These are phyloP conservation scores for Jaminaea rosea DNA, from an alignment of 1,284 basidiomycete species.

Conservation along the genomic window DNA sequence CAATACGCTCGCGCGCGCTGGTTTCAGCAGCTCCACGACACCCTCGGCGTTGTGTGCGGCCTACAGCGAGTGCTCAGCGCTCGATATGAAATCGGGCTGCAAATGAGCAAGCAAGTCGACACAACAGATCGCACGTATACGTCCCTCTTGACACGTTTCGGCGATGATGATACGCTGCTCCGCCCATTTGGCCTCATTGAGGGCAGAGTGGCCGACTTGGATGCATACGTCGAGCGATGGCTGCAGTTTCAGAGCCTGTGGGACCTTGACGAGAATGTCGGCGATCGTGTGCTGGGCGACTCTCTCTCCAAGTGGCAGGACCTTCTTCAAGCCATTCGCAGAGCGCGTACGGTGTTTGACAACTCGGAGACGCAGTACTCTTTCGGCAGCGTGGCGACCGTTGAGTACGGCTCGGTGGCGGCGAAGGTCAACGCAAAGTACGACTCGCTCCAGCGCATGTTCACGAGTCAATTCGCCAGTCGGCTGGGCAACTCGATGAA, in stretches of 20 bases:
- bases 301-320: conserved; percentile 85
- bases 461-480: conserved; percentile 78
- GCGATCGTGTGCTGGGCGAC: conserved; percentile 76
- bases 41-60: conserved; percentile 71
- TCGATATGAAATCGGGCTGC: conserved; percentile 69
- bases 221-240: conserved; percentile 90
- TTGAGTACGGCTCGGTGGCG: conserved; percentile 97
- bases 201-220: conserved; percentile 73
- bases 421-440: conserved; percentile 95
- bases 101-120: conserved; percentile 18
- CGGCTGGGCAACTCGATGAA: conserved; percentile 91
- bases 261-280: conserved; percentile 97
- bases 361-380: conserved; percentile 84
- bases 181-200: conserved; percentile 81
- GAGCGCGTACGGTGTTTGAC: conserved; percentile 89
- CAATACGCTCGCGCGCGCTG: conserved; percentile 84
- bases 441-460: conserved; percentile 92
- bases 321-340: conserved; percentile 88
- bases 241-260: conserved; percentile 96
- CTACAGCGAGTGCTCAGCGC: conserved; percentile 82
- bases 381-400: conserved; percentile 72
- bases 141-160: conserved; percentile 67
- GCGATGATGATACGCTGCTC: conserved; percentile 63
- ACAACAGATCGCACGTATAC: conserved; percentile 54
- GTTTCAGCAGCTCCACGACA: conserved; percentile 78